Evolutionary conservation across 2,329 filamentous ascomycete genomes (phyloP).

Genomic region (Esteya vermicola): DNA sequence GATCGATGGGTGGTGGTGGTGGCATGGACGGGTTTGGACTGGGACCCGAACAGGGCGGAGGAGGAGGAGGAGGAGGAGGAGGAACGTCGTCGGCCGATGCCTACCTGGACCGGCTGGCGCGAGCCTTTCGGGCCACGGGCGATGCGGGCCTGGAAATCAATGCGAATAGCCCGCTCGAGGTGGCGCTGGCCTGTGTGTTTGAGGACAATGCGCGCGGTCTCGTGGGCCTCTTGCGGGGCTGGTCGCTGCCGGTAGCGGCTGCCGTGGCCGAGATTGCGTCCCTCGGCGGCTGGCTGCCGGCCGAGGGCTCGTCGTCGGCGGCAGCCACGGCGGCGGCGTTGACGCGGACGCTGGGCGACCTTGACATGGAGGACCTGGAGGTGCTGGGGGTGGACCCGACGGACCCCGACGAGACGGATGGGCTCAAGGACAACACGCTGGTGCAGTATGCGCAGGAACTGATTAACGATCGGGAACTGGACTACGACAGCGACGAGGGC

Average conservation of each 20-base stretch:
- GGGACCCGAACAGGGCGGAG: neutral
- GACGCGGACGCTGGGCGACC: conserved; percentile 45
- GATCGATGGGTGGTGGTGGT: no score
- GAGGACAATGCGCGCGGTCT: conserved; percentile 70
- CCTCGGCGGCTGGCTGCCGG: conserved; percentile 70
- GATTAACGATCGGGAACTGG: conserved; percentile 38
- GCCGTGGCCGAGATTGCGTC: conserved; percentile 73
- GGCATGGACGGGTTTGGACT: neutral
- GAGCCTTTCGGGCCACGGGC: conserved; percentile 55
- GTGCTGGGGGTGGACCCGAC: conserved; percentile 55
- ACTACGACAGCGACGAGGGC: conserved; percentile 14
- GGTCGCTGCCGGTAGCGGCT: conserved; percentile 68
- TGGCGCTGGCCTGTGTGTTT: conserved; percentile 68
- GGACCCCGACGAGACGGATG: conserved; percentile 43
- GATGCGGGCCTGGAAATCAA: conserved; percentile 65
- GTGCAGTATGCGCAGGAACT: conserved; percentile 60
- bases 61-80: neutral
- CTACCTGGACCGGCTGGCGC: conserved; percentile 60
- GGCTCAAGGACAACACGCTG: conserved; percentile 69
- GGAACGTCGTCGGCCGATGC: conserved; percentile 35
- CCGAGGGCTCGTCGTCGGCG: conserved; percentile 36
- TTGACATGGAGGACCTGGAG: conserved; percentile 75
- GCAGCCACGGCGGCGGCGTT: conserved; percentile 26
- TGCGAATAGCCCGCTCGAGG: conserved; percentile 59
- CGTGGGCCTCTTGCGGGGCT: conserved; percentile 58